Base-by-base conservation (phyloP, 192 early-diverging fungal species). In the Coemansia sp. region DNA sequence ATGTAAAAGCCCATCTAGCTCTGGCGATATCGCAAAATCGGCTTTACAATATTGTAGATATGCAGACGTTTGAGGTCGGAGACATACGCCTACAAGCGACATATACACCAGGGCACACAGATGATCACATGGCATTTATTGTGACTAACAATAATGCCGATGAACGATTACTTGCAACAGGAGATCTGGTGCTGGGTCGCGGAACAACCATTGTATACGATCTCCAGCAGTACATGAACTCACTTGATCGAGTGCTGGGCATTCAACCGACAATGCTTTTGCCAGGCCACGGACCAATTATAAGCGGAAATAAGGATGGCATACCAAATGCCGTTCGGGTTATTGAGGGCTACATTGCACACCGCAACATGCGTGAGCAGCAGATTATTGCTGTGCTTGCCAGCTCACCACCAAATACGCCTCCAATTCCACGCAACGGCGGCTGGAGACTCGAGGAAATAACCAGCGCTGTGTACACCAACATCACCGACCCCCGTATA, bases 141-240 rank as follows among this genome's bases (percentile, higher is more conserved):
- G 69, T 93, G 14, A 75, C 85, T 35, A 86, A 88, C 60, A 91
- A 92, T 27, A 52, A 19, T 51, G 24, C 17, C 9, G 10, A 15
- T 19, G 51, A 24, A 12, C 48, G 9, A 54, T 25, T 70, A 39
- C 51, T 96, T 5, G 89, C 94, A 45, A 87, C 89, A 0, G 92
- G 91, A 0, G 94, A 96, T 68, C 88, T 87, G 62, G 82, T 95
- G 1, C 75, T 96, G 60, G 94, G 94, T 0, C 87, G 92, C 48
- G 94, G 94, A 6, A 89, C 89, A 1, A 85, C 91, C 6, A 83
- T 90, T 5, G 94, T 95, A 77, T 83, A 91, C 24, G 83, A 92
- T 48, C 80, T 96, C 10, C 66, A 62, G 4, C 72, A 73, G 15
- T 94, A 93, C 61, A 83, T 96, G 66, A 60, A 76, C 11, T 90